These are phyloP conservation scores for Coemansia sp. DNA, from an alignment of 192 early-diverging fungal species.

Conservation along the genomic window DNA sequence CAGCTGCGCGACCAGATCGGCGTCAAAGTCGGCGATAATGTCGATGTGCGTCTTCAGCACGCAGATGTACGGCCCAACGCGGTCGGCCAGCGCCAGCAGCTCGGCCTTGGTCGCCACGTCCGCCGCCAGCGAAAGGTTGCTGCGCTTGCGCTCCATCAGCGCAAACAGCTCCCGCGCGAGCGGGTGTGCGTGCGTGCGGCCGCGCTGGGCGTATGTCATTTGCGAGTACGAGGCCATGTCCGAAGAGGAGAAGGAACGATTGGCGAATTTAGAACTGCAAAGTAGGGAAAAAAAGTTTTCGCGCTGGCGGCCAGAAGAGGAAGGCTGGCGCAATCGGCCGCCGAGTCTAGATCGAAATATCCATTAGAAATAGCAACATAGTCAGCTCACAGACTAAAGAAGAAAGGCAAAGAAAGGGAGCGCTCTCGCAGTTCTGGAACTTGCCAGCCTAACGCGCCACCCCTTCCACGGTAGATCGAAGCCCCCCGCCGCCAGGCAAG, in stretches of 20 bases:
- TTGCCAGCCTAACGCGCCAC: conserved; percentile 8
- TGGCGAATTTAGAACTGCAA: neutral
- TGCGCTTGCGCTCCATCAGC: conserved; percentile 84
- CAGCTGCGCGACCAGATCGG: conserved; percentile 71
- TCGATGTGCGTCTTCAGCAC: conserved; percentile 98
- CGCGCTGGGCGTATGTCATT: conserved; percentile 64
- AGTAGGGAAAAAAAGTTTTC: neutral
- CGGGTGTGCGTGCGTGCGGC: conserved; percentile 65
- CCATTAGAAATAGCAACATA: neutral
- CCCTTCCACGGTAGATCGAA: conserved; percentile 4
- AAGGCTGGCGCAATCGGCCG: neutral
- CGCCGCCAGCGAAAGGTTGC: conserved; percentile 85
- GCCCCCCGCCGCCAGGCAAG: neutral
- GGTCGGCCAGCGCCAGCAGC: conserved; percentile 81
- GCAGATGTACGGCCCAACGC: conserved; percentile 92
- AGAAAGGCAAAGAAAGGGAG: conserved; percentile 5
- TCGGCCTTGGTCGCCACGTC: conserved; percentile 88
- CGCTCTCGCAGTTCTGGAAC: conserved; percentile 9
- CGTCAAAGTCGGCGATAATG: conserved; percentile 90
- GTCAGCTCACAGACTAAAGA: neutral
- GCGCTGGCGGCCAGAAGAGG: neutral
- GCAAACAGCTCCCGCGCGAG: conserved; percentile 70
- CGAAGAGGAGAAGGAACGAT: neutral
- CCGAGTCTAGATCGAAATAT: neutral
- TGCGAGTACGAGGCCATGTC: conserved; percentile 42